Evolutionary conservation across 73 alveolate species (phyloP), one percentile per base, ranked within the genome.

Genomic region (Paramecium biaurelia): DNA sequence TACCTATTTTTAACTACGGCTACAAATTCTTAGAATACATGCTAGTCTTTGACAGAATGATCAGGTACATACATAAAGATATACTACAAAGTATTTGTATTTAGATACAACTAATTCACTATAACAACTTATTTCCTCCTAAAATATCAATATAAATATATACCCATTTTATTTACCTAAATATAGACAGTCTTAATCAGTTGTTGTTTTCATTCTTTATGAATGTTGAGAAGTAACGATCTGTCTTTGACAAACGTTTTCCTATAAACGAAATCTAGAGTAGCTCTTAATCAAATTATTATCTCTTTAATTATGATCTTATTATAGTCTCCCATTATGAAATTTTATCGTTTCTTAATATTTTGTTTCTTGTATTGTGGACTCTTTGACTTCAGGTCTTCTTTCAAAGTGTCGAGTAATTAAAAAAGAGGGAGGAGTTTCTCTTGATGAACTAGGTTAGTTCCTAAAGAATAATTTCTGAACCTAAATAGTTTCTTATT

Each of bases 1-100:
- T 53, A 53, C 68, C 70, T 45, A 79, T 79, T 79, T 43, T 34
- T 79, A 20, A 79, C 47, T 5, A n/a, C 35, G 8, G 15, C 8
- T 0, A 41, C 74, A 43, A 79, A 79, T 42, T 41, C 70, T 24
- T 79, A 10, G 24, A 79, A 79, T 45, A 5, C 30, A 7, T n/a
- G 10, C 28, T 79, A 21, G 7, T 21, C 28, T 15, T 24, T 53
- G 0, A 53, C 28, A 43, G 76, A 37, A n/a, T 24, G 56, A 79
- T 79, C 90, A 2, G 70, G 76, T 9, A 79, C 56, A 41, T 42
- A 79, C 90, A 79, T 79, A 45, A 79, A 79, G 32, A 23, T 24
- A 45, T 79, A 79, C 56, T 38, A 28, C 21, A 47, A 43, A 10
- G 35, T 32, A 37, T 79, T 21, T 14, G 47, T 18, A 15, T 79